These are phyloP conservation scores for Catenaria anguillulae DNA, from an alignment of 371 early-diverging fungal genomes.

Conservation along the genomic window DNA sequence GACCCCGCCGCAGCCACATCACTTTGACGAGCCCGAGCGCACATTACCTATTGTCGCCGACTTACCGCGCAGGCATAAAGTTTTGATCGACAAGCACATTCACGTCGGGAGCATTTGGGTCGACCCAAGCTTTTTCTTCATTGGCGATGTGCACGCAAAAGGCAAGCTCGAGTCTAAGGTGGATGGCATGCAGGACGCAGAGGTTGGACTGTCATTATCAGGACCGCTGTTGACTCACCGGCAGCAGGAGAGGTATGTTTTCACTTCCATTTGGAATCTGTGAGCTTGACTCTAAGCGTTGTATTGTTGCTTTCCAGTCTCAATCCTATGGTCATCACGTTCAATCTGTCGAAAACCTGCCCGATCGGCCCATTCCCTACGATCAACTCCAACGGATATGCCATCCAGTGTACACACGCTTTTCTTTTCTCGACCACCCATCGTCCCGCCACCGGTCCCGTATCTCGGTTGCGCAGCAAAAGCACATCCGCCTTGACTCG, in stretches of 20 bases:
- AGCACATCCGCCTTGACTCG: not conserved
- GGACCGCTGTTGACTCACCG: not conserved
- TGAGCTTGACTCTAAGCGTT: too few species aligned
- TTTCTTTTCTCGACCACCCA: conserved; percentile 5
- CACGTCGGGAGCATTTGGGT: conserved; percentile 6
- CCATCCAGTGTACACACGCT: conserved; percentile 7
- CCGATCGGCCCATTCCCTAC: not conserved
- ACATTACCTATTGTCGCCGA: not conserved
- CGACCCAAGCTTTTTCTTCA: not conserved
- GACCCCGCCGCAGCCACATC: conserved; percentile 8
- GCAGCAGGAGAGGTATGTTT: conserved; percentile 3
- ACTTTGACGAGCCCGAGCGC: conserved; percentile 2
- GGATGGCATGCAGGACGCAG: conserved; percentile 1
- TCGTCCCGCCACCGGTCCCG: conserved; percentile 1
- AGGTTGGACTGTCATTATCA: not conserved
- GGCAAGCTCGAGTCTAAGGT: not conserved
- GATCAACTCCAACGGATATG: not conserved
- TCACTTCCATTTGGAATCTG: too few species aligned
- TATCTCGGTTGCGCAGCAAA: not conserved
- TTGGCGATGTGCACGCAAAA: conserved; percentile 3
- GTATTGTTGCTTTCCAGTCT: not conserved
- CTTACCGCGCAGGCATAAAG: not conserved
- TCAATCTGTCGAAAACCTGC: conserved; percentile 2
- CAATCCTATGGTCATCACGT: conserved; percentile 5
- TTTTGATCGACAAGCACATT: not conserved